phyloP scores from a whole-genome alignment of 805 yeast genomes.

The Cyberlindnera mississippiensis region DNA sequence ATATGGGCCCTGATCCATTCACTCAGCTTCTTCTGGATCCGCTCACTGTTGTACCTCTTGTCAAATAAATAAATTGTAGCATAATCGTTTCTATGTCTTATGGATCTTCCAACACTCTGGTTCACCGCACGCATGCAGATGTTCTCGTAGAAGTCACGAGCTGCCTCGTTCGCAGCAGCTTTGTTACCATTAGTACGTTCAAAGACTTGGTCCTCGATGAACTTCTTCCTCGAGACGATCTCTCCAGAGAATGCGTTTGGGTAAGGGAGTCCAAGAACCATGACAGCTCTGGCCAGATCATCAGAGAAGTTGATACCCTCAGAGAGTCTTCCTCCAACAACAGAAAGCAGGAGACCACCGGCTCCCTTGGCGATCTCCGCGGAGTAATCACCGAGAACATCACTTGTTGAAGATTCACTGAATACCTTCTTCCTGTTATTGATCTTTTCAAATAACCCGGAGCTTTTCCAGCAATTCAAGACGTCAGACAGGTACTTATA shows the following conservation, averaged over 20 bases:
- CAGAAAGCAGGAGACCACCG: conserved; percentile 75
- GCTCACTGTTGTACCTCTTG: conserved; percentile 43
- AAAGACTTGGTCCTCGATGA: conserved; percentile 50
- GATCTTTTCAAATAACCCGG: conserved; percentile 31
- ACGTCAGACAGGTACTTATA: conserved; percentile 64
- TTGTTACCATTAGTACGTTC: conserved; percentile 41
- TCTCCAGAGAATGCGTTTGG: conserved; percentile 86
- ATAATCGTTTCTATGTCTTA: conserved; percentile 78
- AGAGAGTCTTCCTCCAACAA: conserved; percentile 88
- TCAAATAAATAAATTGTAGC: conserved; percentile 74
- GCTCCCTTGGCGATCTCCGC: conserved; percentile 31
- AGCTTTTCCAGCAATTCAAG: conserved; percentile 46
- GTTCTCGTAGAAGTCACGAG: conserved; percentile 68
- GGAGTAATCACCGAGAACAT: conserved; percentile 49
- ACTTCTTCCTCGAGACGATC: conserved; percentile 63
- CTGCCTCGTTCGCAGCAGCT: conserved; percentile 42
- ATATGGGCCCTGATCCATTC: conserved; percentile 64
- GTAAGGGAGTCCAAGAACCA: conserved; percentile 85
- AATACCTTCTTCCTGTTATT: conserved; percentile 45
- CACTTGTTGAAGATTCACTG: conserved; percentile 53
- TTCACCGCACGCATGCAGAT: conserved; percentile 88
- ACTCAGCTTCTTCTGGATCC: conserved; percentile 58
- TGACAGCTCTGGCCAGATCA: conserved; percentile 79
- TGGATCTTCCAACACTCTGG: conserved; percentile 90
- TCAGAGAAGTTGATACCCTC: conserved; percentile 93